Percentiles rank a stretch among this genome's conserved stretches.
These are phyloP conservation scores for Suillus fuscotomentosus DNA, from an alignment of 768 basidiomycete genomes.

Conservation along the genomic window DNA sequence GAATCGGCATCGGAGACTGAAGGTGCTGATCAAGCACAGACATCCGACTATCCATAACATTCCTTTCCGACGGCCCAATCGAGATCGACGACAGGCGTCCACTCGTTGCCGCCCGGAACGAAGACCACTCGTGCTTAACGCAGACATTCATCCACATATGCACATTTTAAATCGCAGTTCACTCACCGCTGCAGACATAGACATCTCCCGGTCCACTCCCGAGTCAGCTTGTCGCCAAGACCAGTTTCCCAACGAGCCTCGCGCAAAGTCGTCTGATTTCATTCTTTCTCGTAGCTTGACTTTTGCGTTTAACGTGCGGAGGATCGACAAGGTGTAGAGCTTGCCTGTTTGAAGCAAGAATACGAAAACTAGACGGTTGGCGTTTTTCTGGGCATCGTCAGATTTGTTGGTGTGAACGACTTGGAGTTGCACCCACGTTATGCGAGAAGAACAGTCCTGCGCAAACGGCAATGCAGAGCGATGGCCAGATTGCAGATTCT, in stretches of 20 bases:
- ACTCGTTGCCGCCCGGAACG: neutral
- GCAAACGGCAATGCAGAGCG: conserved; percentile 31
- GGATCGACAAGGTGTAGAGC: conserved; percentile 34
- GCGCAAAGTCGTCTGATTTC: conserved; percentile 39
- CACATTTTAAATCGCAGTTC: neutral
- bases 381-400: conserved; percentile 16
- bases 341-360: conserved; percentile 52
- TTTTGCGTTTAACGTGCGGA: conserved; percentile 31
- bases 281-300: conserved; percentile 29
- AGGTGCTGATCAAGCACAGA: neutral
- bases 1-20: neutral
- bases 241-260: conserved; percentile 40
- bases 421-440: conserved; percentile 28
- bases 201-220: neutral
- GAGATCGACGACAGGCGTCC: neutral
- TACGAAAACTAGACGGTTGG: conserved; percentile 44
- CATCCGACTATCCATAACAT: neutral
- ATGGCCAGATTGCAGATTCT: conserved; percentile 36
- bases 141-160: neutral
- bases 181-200: neutral
- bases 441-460: conserved; percentile 27
- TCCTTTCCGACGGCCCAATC: neutral
- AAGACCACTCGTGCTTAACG: neutral
- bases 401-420: neutral
- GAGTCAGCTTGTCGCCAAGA: conserved; percentile 27